These are phyloP conservation scores for Saururus chinensis DNA, from an alignment of 164 flowering plant species.

Conservation along the genomic window DNA sequence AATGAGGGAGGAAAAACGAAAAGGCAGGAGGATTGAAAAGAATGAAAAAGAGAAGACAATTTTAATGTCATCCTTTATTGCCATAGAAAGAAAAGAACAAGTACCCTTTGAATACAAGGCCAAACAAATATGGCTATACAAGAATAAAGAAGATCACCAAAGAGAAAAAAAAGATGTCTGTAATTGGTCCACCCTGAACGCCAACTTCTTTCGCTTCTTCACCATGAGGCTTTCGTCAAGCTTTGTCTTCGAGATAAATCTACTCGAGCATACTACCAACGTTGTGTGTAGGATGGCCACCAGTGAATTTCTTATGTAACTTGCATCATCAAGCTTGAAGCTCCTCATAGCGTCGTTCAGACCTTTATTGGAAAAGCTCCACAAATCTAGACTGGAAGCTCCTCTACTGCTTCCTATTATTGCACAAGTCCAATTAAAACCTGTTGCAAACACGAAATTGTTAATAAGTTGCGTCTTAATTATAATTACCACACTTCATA, in stretches of 20 bases:
- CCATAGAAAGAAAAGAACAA: not conserved
- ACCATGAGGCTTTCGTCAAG: not conserved
- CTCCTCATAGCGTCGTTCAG: not conserved
- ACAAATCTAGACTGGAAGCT: not conserved
- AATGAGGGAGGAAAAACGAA: too few relatives aligned
- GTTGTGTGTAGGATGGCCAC: constrained; percentile 11
- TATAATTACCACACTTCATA: too few relatives aligned
- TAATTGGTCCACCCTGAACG: not conserved
- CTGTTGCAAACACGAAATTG: not conserved
- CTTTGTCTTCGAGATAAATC: constrained; percentile 2
- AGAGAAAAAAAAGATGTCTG: not conserved
- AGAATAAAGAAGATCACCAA: constrained; percentile 3
- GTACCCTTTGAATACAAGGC: constrained; percentile 1
- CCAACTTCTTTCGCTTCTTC: too few relatives aligned
- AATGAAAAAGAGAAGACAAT: too few relatives aligned
- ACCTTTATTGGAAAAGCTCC: constrained; percentile 12
- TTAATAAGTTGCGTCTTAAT: too few relatives aligned
- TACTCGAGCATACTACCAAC: constrained; percentile 7
- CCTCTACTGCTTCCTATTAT: constrained; percentile 13
- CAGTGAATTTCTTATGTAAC: constrained; percentile 6
- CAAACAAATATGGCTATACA: constrained; percentile 6
- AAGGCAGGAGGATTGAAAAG: too few relatives aligned
- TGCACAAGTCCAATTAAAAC: constrained; percentile 3
- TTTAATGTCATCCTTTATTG: not conserved
- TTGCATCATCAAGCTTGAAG: constrained; percentile 1